Percentiles rank a stretch among this genome's conserved stretches.
phyloP scores from a whole-genome alignment of 176 grass and related monocot species.

The Oropetium thomaeum region DNA sequence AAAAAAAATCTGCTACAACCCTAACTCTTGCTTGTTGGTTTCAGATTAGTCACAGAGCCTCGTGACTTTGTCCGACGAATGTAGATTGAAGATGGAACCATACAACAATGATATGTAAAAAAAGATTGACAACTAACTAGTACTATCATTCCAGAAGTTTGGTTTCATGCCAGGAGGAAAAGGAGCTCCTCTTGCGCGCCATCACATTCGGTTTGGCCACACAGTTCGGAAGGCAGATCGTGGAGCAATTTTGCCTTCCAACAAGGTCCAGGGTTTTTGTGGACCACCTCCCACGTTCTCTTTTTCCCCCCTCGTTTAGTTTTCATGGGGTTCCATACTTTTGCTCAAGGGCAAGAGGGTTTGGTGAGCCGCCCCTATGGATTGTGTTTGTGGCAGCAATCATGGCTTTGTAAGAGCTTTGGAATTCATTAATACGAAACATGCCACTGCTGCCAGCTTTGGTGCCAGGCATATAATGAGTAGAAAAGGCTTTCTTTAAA shows the following conservation, averaged over 20 bases:
- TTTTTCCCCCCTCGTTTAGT: slow-evolving; percentile 28
- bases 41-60: slow-evolving; percentile 3
- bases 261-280: slow-evolving; percentile 56
- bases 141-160: slow-evolving; percentile 39
- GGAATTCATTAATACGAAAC: slow-evolving; percentile 33
- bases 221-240: slow-evolving; percentile 43
- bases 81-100: slow-evolving; percentile 9
- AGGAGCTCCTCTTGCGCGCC: slow-evolving; percentile 35
- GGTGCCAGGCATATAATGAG: slow-evolving; percentile 41
- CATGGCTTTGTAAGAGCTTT: slow-evolving; percentile 32
- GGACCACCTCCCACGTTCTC: slow-evolving; percentile 40
- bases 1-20: background rate
- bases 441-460: slow-evolving; percentile 35
- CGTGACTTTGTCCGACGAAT: background rate
- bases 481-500: background rate
- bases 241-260: slow-evolving; percentile 57
- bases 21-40: slow-evolving; percentile 29
- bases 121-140: slow-evolving; percentile 21
- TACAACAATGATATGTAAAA: slow-evolving; percentile 7
- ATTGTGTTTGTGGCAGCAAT: slow-evolving; percentile 48
- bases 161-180: slow-evolving; percentile 32
- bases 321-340: slow-evolving; percentile 34
- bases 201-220: slow-evolving; percentile 16
- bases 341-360: slow-evolving; percentile 28
- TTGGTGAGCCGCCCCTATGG: slow-evolving; percentile 42